Conservation (phyloP, 345 rosid genomes). For the Gossypium turneri region DNA sequence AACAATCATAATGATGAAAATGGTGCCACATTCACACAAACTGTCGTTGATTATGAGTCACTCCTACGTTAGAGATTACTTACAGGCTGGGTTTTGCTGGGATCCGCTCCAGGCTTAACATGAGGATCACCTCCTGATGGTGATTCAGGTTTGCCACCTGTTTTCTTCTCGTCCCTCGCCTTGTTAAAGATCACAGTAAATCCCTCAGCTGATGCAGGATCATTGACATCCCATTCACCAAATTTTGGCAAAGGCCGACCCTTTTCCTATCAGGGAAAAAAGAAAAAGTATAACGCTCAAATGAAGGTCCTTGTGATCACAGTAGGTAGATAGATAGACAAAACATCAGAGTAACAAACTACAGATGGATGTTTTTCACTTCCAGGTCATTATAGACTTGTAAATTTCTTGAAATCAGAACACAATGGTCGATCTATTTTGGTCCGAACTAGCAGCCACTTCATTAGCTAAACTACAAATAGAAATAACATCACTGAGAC, state of each 20-base stretch:
- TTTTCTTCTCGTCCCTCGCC: slow-evolving; percentile 94
- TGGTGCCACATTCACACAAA: neutral
- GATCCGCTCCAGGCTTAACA: slow-evolving; percentile 49
- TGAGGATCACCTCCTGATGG: slow-evolving; percentile 44
- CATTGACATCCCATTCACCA: slow-evolving; percentile 96
- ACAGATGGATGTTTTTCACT: neutral
- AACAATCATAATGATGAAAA: neutral
- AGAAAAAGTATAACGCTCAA: neutral
- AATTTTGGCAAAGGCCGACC: slow-evolving; percentile 91
- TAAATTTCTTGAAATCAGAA: neutral
- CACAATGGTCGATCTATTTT: neutral
- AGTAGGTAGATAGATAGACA: no score
- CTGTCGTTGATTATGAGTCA: neutral
- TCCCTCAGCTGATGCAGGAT: slow-evolving; percentile 93
- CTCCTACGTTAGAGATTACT: slow-evolving; percentile 28
- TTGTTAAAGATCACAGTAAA: slow-evolving; percentile 91
- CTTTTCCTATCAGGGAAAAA: slow-evolving; percentile 44
- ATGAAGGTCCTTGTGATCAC: no score
- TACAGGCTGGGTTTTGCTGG: slow-evolving; percentile 71
- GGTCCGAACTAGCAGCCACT: slow-evolving; percentile 2
- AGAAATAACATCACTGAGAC: neutral
- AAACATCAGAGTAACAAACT: no score
- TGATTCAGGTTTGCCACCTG: slow-evolving; percentile 63
- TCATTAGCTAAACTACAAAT: neutral
- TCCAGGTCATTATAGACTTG: neutral